Percentiles rank a stretch among this genome's conserved stretches.
These are phyloP conservation scores for Diplogelasinospora grovesii DNA, from an alignment of 495 filamentous ascomycete genomes.

Conservation along the genomic window DNA sequence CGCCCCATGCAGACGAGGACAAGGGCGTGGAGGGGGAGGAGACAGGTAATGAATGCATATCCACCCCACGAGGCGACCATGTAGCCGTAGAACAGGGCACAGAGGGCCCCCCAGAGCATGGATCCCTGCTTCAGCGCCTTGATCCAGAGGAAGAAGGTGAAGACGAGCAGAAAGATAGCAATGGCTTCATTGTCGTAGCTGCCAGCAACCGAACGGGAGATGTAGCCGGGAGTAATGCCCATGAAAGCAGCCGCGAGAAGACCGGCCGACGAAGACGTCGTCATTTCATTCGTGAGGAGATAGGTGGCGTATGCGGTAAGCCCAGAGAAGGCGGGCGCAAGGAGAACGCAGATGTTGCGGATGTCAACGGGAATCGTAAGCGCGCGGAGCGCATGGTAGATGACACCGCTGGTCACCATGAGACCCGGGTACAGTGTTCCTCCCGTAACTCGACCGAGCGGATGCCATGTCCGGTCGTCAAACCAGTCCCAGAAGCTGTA, in stretches of 20 bases:
- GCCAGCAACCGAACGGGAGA: slow-evolving; percentile 93
- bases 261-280: slow-evolving; percentile 82
- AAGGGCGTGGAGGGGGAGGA: slow-evolving; percentile 93
- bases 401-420: slow-evolving; percentile 97
- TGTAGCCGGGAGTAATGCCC: slow-evolving; percentile 96
- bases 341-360: slow-evolving; percentile 94
- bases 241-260: slow-evolving; percentile 93
- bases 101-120: slow-evolving; percentile 89
- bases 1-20: slow-evolving; percentile 95
- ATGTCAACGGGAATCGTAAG: slow-evolving; percentile 95
- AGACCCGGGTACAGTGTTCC: slow-evolving; percentile 97
- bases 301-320: slow-evolving; percentile 92
- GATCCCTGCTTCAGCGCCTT: slow-evolving; percentile 95
- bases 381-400: slow-evolving; percentile 90
- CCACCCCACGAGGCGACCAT: slow-evolving; percentile 99
- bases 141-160: slow-evolving; percentile 99
- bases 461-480: slow-evolving; percentile 99
- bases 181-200: slow-evolving; percentile 99
- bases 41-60: slow-evolving; percentile 98
- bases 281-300: slow-evolving; percentile 95
- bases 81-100: slow-evolving; percentile 97
- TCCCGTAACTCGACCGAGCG: slow-evolving; percentile 95
- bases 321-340: slow-evolving; percentile 93
- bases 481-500: slow-evolving; percentile 99
- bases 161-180: slow-evolving; percentile 96